Evolutionary conservation across 2,329 filamentous ascomycete species (phyloP), one percentile per base, ranked within the genome.

Genomic region (Xylariaceae sp.): DNA sequence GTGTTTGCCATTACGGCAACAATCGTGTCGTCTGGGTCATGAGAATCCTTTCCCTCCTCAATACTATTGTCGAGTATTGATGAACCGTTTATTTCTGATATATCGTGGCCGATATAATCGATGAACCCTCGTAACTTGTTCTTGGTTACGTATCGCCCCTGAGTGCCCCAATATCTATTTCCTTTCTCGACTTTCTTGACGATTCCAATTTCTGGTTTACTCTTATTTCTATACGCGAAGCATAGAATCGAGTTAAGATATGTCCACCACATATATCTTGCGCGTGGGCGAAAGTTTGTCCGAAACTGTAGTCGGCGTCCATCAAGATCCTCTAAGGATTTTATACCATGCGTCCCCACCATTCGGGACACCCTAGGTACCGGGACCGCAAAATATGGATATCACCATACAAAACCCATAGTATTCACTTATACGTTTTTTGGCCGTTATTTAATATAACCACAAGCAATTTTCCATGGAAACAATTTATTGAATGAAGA

Each of bases 181-280:
- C 19, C 43, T 26, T 26, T 23, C 23, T 12, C 20, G 9, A 45
- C 43, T 5, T 45, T 16, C 26, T 10, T 29, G 10, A 6, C 26
- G 10, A 29, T 29, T 5, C 26, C 26, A 6, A 29, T 29, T 26
- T 26, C 43, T 23, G 12, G 4, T 14, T 45, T 14, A 9, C 9
- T n/a, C 9, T 45, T 23, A 12, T 45, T 19, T 26, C 20, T 20
- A 9, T 43, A 55, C 4, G 47, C 50, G 37, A 43, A 20, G 40
- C 47, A 50, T 7, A 50, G 32, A 16, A 55, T 21, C 26, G 52
- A 50, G 41, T 43, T 50, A 5, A 55, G 41, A 26, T 43, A 55
- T 12, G 42, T 41, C 46, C 46, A 50, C 52, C 52, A 54, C 52
- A 54, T 54, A 32, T 50, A 54, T 2, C 52, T 19, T 12, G 46